Evolutionary conservation across 805 yeast species (phyloP), one percentile per base, ranked within the genome.

Genomic region (Candida silvicultrix): DNA sequence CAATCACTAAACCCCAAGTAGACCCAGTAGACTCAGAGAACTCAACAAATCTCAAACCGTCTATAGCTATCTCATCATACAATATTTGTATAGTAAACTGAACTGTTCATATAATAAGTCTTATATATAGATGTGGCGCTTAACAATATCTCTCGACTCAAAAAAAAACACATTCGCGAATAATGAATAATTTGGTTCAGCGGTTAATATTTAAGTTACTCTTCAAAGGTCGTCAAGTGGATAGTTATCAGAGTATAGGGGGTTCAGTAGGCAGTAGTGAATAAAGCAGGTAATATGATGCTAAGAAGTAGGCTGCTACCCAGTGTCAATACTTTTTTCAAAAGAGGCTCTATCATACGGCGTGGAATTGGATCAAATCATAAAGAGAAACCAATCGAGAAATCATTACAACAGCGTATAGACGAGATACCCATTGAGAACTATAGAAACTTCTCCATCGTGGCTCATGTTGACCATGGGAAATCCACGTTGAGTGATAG

Each of bases 401-500:
- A 41, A 38, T 20, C 54, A 2, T 23, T 72, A 5, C 80, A 78
- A 54, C 77, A 73, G 40, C 69, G 95, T 50, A 81, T 94, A 47
- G 71, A 77, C n/a, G 73, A 73, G 40, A 89, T 92, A 35, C 98
- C 98, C 5, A 74, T 86, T 22, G 83, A 81, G 47, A 78, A 89
- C 52, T 90, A 84, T 63, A 67, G 98, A 50, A 90, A 89, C 64
- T 92, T 94, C 65, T 87, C 95, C 49, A 90, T 92, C 48, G 97
- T 89, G 29, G 98, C 98, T 2, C 99, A 92, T 70, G 92, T 92
- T 20, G 97, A 90, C 62, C 95, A 85, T 63, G 83, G 84, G 1
- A 88, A 88, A 60, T 85, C 96, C 2, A 92, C 99, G 0, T 66
- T 92, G 19, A 85, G 96, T 51, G 99, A 92, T 61, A 70, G 98